Base-by-base conservation (phyloP, 176 grass and related monocot genomes). In the Aegilops longissima region DNA sequence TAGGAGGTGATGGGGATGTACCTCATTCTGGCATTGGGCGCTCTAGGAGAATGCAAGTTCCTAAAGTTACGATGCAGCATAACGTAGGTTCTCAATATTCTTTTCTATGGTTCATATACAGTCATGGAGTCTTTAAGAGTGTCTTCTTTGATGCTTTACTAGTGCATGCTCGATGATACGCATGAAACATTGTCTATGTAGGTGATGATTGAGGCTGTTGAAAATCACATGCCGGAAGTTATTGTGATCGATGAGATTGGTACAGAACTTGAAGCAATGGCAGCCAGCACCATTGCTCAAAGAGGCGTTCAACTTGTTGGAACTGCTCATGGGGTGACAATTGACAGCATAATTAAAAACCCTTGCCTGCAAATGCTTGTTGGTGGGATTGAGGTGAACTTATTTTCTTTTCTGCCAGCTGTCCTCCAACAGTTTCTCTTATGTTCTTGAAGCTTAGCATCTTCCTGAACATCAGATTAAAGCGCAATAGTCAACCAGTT, bases 211-310 rank as follows among this genome's bases (percentile, higher is more conserved):
- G 94, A 98, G 89, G 97, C 97, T 58, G 97, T 98, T 80, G 97
- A 98, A 89, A 98, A 98, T 86, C 97, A 98, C 86, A 98, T 98
- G 97, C 97, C 97, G 0, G 97, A 98, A 91, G 97, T 98, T 47
- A 98, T 98, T 84, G 91, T 98, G 33, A 98, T 98, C 31, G 96
- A 98, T 93, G 97, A 98, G 84, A 98, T 98, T 74, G 93, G 97
- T 45, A 98, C 97, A 51, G 97, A 98, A 88, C 97, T 90, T 64
- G 94, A 98, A 90, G 97, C 97, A 77, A 87, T 87, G 88, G 97
- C 97, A 80, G 97, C 97, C 44, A 98, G 92, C 85, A 98, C 97
- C 23, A 98, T 98, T 89, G 97, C 97, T 82, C 97, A 96, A 85
- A 98, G 97, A 91, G 97, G 97, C 1, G 92, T 98, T 84, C 93